phyloP scores from a whole-genome alignment of 2,329 filamentous ascomycete genomes.

The Pseudophaeomoniella oleicola region DNA sequence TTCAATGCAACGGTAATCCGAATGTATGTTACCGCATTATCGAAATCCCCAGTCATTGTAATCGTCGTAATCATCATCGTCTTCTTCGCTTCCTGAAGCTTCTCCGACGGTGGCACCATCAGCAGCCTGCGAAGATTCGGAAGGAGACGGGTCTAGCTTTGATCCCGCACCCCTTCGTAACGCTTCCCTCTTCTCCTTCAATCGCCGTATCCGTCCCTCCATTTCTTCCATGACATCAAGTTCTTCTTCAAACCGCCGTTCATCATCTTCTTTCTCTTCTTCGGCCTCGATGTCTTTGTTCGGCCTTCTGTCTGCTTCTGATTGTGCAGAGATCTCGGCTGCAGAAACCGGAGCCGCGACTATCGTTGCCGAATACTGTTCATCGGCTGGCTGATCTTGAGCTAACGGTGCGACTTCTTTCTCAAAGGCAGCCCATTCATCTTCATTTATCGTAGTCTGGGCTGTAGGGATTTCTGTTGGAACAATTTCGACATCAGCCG shows the following conservation, averaged over 20 bases:
- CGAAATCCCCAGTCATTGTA: constrained; percentile 31
- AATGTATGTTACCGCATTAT: too few relatives aligned
- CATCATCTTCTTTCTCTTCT: constrained; percentile 63
- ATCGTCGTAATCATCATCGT: constrained; percentile 42
- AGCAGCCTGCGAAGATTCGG: constrained; percentile 3
- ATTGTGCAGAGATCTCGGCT: constrained; percentile 43
- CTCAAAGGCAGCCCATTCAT: constrained; percentile 78
- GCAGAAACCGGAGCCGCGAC: constrained; percentile 54
- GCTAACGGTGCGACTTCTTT: constrained; percentile 52
- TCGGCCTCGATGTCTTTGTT: constrained; percentile 42
- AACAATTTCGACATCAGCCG: neutral
- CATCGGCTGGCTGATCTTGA: constrained; percentile 17
- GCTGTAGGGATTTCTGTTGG: neutral
- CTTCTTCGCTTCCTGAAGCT: constrained; percentile 20
- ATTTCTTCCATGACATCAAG: constrained; percentile 73
- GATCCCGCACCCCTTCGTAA: constrained; percentile 32
- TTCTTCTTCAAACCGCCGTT: constrained; percentile 57
- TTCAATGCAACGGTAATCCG: too few relatives aligned
- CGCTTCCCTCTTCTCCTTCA: constrained; percentile 59
- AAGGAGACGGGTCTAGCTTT: neutral
- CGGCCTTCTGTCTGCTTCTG: constrained; percentile 30
- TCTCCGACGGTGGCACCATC: too few relatives aligned
- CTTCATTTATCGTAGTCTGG: constrained; percentile 45
- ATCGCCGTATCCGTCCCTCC: constrained; percentile 52
- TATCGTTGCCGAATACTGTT: constrained; percentile 39